A percentile compares a stretch with the other conserved stretches of the same genome.
Conservation (phyloP, 2,329 filamentous ascomycete genomes). For the Geosmithia morbida region DNA sequence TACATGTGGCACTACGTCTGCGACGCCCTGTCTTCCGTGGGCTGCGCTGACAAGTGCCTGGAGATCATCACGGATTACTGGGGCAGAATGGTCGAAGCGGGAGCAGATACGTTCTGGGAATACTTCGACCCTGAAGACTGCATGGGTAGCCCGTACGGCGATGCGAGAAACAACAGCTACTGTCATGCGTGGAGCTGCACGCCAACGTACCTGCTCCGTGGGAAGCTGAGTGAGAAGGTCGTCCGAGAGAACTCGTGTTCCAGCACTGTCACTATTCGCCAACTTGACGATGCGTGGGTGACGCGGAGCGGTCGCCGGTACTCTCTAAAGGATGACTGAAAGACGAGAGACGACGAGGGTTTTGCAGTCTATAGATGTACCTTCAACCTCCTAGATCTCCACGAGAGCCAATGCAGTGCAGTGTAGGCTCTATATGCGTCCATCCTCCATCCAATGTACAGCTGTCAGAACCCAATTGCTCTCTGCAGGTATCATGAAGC, state of each 20-base stretch:
- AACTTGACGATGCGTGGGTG: background rate
- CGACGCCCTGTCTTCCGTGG: slow-evolving; percentile 11
- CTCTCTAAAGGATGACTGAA: background rate
- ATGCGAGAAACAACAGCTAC: slow-evolving; percentile 16
- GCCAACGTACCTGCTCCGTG: slow-evolving; percentile 12
- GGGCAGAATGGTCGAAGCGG: slow-evolving; percentile 15
- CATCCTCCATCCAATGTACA: no score
- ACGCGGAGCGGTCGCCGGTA: background rate
- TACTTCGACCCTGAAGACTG: slow-evolving; percentile 13
- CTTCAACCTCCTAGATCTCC: no score
- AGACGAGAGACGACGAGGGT: background rate
- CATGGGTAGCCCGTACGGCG: slow-evolving; percentile 14
- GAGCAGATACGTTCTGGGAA: slow-evolving; percentile 18
- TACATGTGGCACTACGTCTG: slow-evolving; percentile 16
- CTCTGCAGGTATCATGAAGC: no score
- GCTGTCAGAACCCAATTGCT: no score
- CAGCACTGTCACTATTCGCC: background rate
- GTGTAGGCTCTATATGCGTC: no score
- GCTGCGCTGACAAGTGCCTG: slow-evolving; percentile 11
- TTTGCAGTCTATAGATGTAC: no score
- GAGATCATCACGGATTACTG: slow-evolving; percentile 15
- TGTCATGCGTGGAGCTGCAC: slow-evolving; percentile 19
- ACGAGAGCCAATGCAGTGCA: no score
- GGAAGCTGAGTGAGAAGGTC: slow-evolving; percentile 1
- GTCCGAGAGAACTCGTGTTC: background rate